Percentiles rank a stretch among this genome's conserved stretches.
These are phyloP conservation scores for Fraxinus latifolia DNA, from an alignment of 305 asterid genomes.

Conservation along the genomic window DNA sequence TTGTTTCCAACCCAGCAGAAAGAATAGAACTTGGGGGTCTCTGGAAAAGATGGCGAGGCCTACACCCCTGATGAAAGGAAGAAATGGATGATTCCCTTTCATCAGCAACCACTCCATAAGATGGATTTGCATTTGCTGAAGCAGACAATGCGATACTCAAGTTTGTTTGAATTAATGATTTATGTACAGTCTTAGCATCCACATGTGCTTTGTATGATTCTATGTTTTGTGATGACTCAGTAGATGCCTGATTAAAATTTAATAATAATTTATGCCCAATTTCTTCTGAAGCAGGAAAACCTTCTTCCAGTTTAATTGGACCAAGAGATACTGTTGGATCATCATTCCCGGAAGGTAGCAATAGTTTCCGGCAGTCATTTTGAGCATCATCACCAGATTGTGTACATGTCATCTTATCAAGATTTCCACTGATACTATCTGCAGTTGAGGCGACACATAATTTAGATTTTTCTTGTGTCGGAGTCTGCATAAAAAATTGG, in stretches of 20 bases:
- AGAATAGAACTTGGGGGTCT: constrained; percentile 56
- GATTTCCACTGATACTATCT: constrained; percentile 27
- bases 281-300: constrained; percentile 38
- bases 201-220: constrained; percentile 36
- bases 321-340: constrained; percentile 26
- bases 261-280: constrained; percentile 39
- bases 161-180: constrained; percentile 59
- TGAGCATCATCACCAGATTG: constrained; percentile 42
- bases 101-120: constrained; percentile 37
- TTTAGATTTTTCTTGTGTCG: constrained; percentile 36
- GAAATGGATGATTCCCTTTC: constrained; percentile 51
- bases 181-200: constrained; percentile 30
- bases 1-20: constrained; percentile 51
- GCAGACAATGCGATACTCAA: constrained; percentile 72
- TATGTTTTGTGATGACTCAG: constrained; percentile 34
- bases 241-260: constrained; percentile 33
- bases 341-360: constrained; percentile 33
- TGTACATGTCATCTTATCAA: constrained; percentile 36
- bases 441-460: constrained; percentile 28
- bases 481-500: constrained; percentile 43
- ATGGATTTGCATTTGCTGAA: constrained; percentile 40
- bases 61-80: constrained; percentile 54
- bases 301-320: constrained; percentile 48
- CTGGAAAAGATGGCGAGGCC: constrained; percentile 68
- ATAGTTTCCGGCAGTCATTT: constrained; percentile 28